phyloP scores from a whole-genome alignment of 805 yeast species.

The Starmerella khaoyaiensis region DNA sequence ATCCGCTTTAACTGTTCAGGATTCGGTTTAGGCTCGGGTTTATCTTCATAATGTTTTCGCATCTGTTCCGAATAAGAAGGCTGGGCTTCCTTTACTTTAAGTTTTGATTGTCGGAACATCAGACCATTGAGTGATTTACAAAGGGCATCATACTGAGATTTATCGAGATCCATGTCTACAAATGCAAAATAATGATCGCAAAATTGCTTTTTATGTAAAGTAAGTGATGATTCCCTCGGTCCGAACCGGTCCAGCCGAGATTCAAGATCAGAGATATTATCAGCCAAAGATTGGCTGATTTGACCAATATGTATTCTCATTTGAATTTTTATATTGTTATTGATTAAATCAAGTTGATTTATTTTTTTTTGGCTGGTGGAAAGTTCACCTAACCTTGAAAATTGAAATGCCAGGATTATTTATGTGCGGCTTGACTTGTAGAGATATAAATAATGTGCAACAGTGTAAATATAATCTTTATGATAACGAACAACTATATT shows the following conservation, averaged over 20 bases:
- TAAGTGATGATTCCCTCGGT: conserved; percentile 34
- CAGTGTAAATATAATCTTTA: no score
- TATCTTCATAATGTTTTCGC: conserved; percentile 36
- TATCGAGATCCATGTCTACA: conserved; percentile 43
- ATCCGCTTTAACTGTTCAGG: conserved; percentile 25
- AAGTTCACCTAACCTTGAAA: no score
- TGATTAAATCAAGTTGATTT: neutral
- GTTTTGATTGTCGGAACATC: conserved; percentile 57
- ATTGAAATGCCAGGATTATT: no score
- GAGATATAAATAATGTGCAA: no score
- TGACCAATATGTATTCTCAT: conserved; percentile 54
- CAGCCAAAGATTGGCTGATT: conserved; percentile 42
- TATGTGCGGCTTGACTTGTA: no score
- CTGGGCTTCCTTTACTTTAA: conserved; percentile 47
- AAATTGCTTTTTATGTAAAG: conserved; percentile 43
- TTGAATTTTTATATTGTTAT: neutral
- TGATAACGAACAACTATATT: no score
- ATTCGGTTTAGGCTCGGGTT: conserved; percentile 28
- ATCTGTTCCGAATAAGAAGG: conserved; percentile 38
- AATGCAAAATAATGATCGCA: conserved; percentile 51
- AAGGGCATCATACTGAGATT: conserved; percentile 37
- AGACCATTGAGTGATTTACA: conserved; percentile 53
- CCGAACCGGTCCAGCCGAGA: conserved; percentile 56
- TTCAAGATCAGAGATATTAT: conserved; percentile 36
- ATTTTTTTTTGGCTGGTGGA: conserved; percentile 3